Conservation (phyloP, 768 basidiomycete genomes). For the Xerocomellus dryophilus region DNA sequence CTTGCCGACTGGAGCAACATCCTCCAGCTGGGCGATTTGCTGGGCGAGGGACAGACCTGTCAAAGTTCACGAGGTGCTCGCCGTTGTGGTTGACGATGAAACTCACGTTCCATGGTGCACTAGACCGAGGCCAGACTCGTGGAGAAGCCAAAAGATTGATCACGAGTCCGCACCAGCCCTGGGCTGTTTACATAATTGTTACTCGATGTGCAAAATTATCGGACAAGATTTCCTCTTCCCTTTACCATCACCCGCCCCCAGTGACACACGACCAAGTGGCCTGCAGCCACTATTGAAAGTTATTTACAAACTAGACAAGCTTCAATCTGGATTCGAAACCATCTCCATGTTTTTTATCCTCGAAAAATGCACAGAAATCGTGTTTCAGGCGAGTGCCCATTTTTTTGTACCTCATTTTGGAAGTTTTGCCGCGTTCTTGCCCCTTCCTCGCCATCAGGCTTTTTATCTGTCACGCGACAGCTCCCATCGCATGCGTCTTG, state of each 20-base stretch:
- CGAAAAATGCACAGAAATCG: conserved; percentile 39
- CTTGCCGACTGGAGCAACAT: conserved; percentile 66
- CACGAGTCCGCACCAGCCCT: conserved; percentile 2
- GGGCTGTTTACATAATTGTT: conserved; percentile 34
- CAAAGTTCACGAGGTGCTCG: conserved; percentile 1
- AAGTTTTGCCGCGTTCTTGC: conserved; percentile 17
- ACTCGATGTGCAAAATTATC: conserved; percentile 21
- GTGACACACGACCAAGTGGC: conserved; percentile 30
- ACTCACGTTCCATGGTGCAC: conserved; percentile 31
- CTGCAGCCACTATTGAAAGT: conserved; percentile 24
- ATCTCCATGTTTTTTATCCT: conserved; percentile 35
- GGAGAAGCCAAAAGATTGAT: background rate
- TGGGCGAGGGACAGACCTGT: conserved; percentile 63
- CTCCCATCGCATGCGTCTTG: conserved; percentile 28
- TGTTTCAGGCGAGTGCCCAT: conserved; percentile 28
- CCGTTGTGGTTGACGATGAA: background rate
- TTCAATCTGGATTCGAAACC: conserved; percentile 37
- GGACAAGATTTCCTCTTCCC: conserved; percentile 19
- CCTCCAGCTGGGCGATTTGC: conserved; percentile 79
- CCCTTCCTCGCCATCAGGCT: conserved; percentile 21
- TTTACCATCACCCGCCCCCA: conserved; percentile 33
- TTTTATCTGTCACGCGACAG: conserved; percentile 38
- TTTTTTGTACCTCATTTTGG: conserved; percentile 28
- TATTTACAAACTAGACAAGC: conserved; percentile 14
- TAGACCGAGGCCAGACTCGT: background rate